Conservation (phyloP, 163 green algal species). For the Volvox carteri region DNA sequence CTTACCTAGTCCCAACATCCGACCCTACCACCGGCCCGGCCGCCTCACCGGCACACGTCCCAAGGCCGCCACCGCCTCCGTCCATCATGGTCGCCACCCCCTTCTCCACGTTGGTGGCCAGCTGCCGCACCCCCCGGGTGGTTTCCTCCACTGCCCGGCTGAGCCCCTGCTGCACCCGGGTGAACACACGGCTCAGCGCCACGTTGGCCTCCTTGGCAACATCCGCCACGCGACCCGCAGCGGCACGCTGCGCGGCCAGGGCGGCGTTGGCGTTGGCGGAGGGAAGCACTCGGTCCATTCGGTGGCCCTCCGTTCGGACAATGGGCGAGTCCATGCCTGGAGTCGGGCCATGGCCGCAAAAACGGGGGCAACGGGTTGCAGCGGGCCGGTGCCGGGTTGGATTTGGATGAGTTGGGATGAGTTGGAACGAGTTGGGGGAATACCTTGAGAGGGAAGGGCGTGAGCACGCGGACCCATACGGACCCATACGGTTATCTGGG, state of each 20-base stretch:
- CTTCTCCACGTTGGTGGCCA: slow-evolving; percentile 31
- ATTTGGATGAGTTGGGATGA: too few relatives aligned
- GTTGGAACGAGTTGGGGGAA: too few relatives aligned
- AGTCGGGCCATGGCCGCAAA: not conserved
- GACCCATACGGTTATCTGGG: too few relatives aligned
- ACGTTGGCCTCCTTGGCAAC: slow-evolving; percentile 40
- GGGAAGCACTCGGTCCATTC: not conserved
- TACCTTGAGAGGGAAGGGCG: too few relatives aligned
- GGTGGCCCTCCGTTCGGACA: slow-evolving; percentile 38
- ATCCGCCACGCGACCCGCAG: not conserved
- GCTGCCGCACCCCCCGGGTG: slow-evolving; percentile 31
- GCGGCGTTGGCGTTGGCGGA: not conserved
- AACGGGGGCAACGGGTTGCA: not conserved
- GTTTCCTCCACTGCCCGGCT: slow-evolving; percentile 38
- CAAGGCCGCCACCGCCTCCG: not conserved
- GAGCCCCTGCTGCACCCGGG: slow-evolving; percentile 35
- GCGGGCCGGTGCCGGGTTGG: too few relatives aligned
- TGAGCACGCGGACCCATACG: too few relatives aligned
- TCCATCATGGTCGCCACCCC: slow-evolving; percentile 21
- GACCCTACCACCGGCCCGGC: too few relatives aligned
- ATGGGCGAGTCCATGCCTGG: slow-evolving; percentile 32
- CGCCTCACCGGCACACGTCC: too few relatives aligned
- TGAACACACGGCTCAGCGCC: slow-evolving; percentile 27
- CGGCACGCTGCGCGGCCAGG: not conserved
- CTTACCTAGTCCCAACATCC: too few relatives aligned